Conservation (phyloP, 1,284 basidiomycete species). For the Neonothopanus nambi region DNA sequence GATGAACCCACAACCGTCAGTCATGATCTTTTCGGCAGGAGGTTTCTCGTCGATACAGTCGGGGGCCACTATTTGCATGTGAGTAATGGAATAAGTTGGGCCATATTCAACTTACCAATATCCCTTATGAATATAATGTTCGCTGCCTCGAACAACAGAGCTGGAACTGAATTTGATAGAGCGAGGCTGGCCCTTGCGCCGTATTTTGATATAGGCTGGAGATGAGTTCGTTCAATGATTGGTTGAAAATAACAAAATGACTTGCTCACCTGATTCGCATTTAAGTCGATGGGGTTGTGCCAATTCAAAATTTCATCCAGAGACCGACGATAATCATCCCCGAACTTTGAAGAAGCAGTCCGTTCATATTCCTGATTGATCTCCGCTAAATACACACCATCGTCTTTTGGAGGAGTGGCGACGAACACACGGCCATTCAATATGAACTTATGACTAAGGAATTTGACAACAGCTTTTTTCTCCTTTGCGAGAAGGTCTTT, state of each 20-base stretch:
- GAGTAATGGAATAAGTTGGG: background rate
- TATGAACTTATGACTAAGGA: conserved; percentile 39
- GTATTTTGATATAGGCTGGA: conserved; percentile 67
- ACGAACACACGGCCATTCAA: conserved; percentile 48
- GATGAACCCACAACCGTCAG: conserved; percentile 74
- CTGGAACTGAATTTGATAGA: conserved; percentile 66
- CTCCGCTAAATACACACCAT: conserved; percentile 45
- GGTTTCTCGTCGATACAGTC: conserved; percentile 38
- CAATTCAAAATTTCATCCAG: conserved; percentile 53
- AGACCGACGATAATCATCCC: conserved; percentile 46
- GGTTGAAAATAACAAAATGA: conserved; percentile 6
- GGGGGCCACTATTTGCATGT: conserved; percentile 33
- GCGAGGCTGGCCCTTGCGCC: conserved; percentile 63
- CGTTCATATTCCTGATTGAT: conserved; percentile 39
- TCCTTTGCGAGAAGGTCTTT: conserved; percentile 23
- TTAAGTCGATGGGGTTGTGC: conserved; percentile 61
- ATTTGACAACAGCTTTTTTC: conserved; percentile 17
- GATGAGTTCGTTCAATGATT: conserved; percentile 4
- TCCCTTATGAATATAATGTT: conserved; percentile 54
- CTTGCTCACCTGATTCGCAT: conserved; percentile 61
- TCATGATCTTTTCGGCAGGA: conserved; percentile 59
- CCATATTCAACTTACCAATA: conserved; percentile 35
- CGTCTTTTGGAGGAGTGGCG: conserved; percentile 48
- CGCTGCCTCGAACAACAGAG: conserved; percentile 46
- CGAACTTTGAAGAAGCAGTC: conserved; percentile 10